Conservation (phyloP, 768 basidiomycete species). For the Boletus huronensis region DNA sequence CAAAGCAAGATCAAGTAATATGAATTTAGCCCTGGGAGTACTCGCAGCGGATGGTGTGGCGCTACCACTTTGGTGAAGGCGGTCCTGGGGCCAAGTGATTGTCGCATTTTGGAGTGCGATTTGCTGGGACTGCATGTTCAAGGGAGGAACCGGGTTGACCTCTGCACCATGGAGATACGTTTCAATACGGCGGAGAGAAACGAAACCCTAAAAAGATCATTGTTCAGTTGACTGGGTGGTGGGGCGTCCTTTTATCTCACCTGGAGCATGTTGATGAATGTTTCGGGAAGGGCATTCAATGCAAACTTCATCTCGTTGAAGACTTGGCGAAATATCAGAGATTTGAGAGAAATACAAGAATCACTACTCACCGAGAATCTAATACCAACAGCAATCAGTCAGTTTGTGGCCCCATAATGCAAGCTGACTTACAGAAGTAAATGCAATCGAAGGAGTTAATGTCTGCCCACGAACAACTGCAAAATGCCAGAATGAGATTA, state of each 20-base stretch:
- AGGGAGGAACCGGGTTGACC: constrained; percentile 57
- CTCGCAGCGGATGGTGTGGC: constrained; percentile 52
- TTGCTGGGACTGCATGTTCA: constrained; percentile 51
- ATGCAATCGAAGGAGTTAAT: constrained; percentile 82
- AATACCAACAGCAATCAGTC: not conserved
- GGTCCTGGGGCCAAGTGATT: constrained; percentile 87
- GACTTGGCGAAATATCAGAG: constrained; percentile 40
- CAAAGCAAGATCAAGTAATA: constrained; percentile 73
- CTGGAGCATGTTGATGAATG: constrained; percentile 87
- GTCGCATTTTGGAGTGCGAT: constrained; percentile 83
- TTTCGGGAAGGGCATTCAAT: constrained; percentile 84
- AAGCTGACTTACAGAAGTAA: constrained; percentile 53
- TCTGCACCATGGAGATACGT: constrained; percentile 80
- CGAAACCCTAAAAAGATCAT: constrained; percentile 49
- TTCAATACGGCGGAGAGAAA: constrained; percentile 87
- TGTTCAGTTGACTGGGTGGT: not conserved
- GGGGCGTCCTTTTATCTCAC: constrained; percentile 28
- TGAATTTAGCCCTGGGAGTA: constrained; percentile 77
- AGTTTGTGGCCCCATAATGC: not conserved
- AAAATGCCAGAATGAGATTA: constrained; percentile 68
- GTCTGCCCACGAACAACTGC: constrained; percentile 64
- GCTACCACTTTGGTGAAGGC: constrained; percentile 42
- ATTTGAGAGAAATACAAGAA: not conserved
- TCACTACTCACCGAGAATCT: constrained; percentile 41
- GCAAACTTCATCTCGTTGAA: constrained; percentile 88